Evolutionary conservation across 1,284 basidiomycete species (phyloP), one percentile per base, ranked within the genome.

Genomic region (Vanrija pseudolonga): DNA sequence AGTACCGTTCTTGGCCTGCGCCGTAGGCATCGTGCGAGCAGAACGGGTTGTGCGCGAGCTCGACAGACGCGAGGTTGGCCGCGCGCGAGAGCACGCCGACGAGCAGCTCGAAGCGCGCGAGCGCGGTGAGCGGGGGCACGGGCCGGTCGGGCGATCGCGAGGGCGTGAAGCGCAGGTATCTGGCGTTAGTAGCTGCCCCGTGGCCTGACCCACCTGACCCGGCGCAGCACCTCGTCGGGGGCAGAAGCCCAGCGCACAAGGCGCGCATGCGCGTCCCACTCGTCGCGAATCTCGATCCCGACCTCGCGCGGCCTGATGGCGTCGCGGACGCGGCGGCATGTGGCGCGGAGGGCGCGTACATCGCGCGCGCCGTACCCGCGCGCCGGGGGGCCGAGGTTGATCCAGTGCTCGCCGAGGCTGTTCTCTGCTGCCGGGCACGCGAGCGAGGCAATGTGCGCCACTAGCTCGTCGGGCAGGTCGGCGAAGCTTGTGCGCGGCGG

Each of bases 11-110:
- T 11, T 18, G 38, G 9, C 49, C 54, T 1, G 40, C 19, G 6
- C 54, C 54, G 45, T 45, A 56, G 7, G 18, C 40, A 24, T 41
- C 41, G 37, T 56, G 49, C 4, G 23, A 4, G 37, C 54, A 56
- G 42, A 56, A 48, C 6, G 32, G 39, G 45, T 47, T 51, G 24
- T 51, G 40, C 3, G 26, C 26, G 11, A 56, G 40, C 24, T 56
- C 45, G 3, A 56, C 15, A 11, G 36, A 17, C 7, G 20, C 23
- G 32, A 51, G 54, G 19, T n/a, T n/a, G 7, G 40, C 40, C 9
- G 40, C 20, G 19, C 44, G 54, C 5, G 8, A 14, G 2, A 56
- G 36, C 4, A 51, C 19, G 9, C 14, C 8, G 2, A 15, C 9
- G 36, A 51, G 42, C 2, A 17, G 12, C 8, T 26, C 32, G 24